Evolutionary conservation across 1,284 basidiomycete species (phyloP).

Genomic region (Sporisorium graminicola): DNA sequence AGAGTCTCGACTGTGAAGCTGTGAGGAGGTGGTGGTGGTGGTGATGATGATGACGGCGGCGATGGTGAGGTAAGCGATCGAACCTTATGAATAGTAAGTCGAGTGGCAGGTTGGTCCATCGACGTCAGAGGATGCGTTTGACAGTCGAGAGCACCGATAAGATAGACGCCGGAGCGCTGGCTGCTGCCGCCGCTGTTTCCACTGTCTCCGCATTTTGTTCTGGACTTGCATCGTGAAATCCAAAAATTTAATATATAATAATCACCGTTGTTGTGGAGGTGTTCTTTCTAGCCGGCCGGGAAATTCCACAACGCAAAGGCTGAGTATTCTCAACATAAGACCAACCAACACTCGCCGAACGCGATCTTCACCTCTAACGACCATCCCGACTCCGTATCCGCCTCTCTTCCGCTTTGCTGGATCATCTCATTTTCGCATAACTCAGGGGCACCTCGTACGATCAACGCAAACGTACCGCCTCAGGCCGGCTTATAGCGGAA

Average conservation of each 20-base stretch:
- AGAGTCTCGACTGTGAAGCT: too few species aligned
- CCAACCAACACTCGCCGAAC: conserved; percentile 3
- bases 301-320: background rate
- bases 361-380: background rate
- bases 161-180: too few species aligned
- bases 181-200: too few species aligned
- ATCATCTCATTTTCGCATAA: background rate
- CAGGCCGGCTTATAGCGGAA: too few species aligned
- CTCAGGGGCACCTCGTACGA: background rate
- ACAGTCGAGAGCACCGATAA: too few species aligned
- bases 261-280: background rate
- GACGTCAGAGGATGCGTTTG: background rate
- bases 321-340: background rate
- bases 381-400: background rate
- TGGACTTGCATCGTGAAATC: too few species aligned
- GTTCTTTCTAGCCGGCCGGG: background rate
- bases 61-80: background rate
- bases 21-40: conserved; percentile 2
- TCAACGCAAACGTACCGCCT: too few species aligned
- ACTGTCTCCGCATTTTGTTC: too few species aligned
- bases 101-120: too few species aligned
- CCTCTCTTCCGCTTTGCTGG: too few species aligned
- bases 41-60: background rate
- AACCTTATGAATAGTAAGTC: too few species aligned
- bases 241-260: too few species aligned